These are phyloP conservation scores for Agaricus subrufescens DNA, from an alignment of 768 basidiomycete genomes.

Conservation along the genomic window DNA sequence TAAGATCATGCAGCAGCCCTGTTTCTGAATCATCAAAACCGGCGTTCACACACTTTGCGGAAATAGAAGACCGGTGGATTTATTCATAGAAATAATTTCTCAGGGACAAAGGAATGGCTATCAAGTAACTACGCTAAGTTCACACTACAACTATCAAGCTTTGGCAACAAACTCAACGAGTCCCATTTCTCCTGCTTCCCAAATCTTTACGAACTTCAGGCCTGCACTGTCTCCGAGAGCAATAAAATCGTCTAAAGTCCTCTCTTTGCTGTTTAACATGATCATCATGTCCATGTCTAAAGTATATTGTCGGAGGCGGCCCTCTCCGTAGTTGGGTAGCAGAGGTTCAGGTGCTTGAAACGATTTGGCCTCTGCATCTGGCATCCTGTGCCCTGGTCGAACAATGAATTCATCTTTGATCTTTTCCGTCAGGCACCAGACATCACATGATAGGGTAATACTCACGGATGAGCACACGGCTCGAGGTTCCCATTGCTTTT, in stretches of 20 bases:
- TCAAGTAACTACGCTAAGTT: no score
- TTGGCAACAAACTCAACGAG: conserved; percentile 20
- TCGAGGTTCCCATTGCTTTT: background rate
- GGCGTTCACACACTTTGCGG: no score
- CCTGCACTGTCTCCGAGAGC: conserved; percentile 25
- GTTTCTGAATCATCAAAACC: no score
- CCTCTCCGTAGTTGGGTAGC: conserved; percentile 43
- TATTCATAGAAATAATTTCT: no score
- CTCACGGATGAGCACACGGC: no score
- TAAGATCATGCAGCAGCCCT: no score
- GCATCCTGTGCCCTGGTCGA: conserved; percentile 18
- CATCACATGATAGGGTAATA: background rate
- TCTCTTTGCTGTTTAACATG: conserved; percentile 35
- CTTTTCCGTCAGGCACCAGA: no score
- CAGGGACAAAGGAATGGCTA: no score
- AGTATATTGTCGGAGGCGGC: conserved; percentile 31
- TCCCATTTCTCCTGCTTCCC: conserved; percentile 25
- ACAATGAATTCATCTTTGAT: conserved; percentile 31
- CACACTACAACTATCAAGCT: no score
- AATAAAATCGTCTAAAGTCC: conserved; percentile 35
- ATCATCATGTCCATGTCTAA: conserved; percentile 44
- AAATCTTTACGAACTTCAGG: conserved; percentile 26
- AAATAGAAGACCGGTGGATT: no score
- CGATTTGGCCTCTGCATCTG: background rate
- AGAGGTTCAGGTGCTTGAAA: conserved; percentile 37